Conservation (phyloP, 2,329 filamentous ascomycete genomes). For the Fusarium avenaceum region DNA sequence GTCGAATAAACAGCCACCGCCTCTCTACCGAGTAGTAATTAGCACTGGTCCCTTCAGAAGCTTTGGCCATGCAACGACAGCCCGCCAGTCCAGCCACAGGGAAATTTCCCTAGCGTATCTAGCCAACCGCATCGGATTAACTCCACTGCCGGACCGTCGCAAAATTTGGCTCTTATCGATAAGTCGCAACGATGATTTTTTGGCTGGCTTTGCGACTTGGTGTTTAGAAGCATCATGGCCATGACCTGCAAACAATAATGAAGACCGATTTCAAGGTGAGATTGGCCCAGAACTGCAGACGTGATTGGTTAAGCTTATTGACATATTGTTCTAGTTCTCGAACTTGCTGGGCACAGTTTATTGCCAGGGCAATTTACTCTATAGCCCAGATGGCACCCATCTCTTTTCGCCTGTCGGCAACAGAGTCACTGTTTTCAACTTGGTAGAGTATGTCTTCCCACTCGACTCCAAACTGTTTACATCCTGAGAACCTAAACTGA, state of each 20-base stretch:
- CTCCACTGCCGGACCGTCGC: conserved; percentile 49
- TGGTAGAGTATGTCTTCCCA: conserved; percentile 80
- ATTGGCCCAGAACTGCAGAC: neutral
- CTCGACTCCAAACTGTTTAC: neutral
- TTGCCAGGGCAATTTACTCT: conserved; percentile 96
- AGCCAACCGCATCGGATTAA: conserved; percentile 51
- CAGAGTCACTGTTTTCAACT: conserved; percentile 93
- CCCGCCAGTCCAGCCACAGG: conserved; percentile 42
- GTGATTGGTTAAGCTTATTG: neutral
- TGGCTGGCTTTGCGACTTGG: conserved; percentile 47
- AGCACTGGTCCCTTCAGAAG: conserved; percentile 38
- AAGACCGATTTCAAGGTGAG: conserved; percentile 98
- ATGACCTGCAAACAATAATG: conserved; percentile 75
- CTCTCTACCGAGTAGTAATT: neutral
- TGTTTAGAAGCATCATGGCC: conserved; percentile 52
- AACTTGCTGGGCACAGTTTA: conserved; percentile 99
- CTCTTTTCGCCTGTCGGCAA: conserved; percentile 97
- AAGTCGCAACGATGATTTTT: conserved; percentile 53
- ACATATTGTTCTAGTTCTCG: conserved; percentile 77
- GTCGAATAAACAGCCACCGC: conserved; percentile 32
- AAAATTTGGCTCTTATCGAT: conserved; percentile 55
- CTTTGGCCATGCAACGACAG: conserved; percentile 33
- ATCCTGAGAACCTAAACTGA: conserved; percentile 47
- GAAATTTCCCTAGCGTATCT: conserved; percentile 28
- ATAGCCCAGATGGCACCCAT: conserved; percentile 95